Evolutionary conservation across 2,329 filamentous ascomycete species (phyloP).

Genomic region (Sodiomyces alkalinus): DNA sequence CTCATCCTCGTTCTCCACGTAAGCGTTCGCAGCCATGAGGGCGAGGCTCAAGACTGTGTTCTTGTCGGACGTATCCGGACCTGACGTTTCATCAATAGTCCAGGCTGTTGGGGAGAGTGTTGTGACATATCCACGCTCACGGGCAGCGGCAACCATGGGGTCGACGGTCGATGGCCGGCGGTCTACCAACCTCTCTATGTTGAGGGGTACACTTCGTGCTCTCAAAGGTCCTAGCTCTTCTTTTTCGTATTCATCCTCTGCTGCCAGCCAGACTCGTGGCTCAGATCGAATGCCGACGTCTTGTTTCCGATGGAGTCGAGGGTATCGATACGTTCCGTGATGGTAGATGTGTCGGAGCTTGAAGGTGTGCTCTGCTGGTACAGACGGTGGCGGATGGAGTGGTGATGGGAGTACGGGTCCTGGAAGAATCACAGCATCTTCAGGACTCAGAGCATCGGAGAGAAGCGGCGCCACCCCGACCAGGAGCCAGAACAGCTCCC

Average conservation of each 20-base stretch:
- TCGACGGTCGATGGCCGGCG: slow-evolving; percentile 64
- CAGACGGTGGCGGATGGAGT: slow-evolving; percentile 25
- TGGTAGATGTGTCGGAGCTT: slow-evolving; percentile 82
- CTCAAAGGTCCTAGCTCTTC: slow-evolving; percentile 36
- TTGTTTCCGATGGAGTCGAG: slow-evolving; percentile 58
- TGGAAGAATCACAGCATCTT: slow-evolving; percentile 27
- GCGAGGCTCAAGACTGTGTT: slow-evolving; percentile 72
- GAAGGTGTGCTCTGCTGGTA: slow-evolving; percentile 41
- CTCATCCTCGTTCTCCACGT: slow-evolving; percentile 56
- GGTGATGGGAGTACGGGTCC: slow-evolving; percentile 18
- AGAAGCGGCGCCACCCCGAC: not conserved
- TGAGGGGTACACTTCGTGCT: slow-evolving; percentile 47
- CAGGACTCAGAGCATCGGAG: no score
- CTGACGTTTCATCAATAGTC: slow-evolving; percentile 63
- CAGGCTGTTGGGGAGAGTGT: slow-evolving; percentile 61
- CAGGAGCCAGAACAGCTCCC: not conserved
- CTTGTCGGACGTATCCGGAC: slow-evolving; percentile 75
- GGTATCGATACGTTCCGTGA: slow-evolving; percentile 70
- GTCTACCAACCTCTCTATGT: slow-evolving; percentile 71
- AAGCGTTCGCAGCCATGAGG: slow-evolving; percentile 79
- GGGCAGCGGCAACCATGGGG: slow-evolving; percentile 57
- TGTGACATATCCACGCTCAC: slow-evolving; percentile 51
- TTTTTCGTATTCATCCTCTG: slow-evolving; percentile 40
- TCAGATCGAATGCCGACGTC: slow-evolving; percentile 48
- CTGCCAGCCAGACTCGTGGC: slow-evolving; percentile 40